Conservation (phyloP, 352 stramenopile genomes). For the Pythium rishiriense region DNA sequence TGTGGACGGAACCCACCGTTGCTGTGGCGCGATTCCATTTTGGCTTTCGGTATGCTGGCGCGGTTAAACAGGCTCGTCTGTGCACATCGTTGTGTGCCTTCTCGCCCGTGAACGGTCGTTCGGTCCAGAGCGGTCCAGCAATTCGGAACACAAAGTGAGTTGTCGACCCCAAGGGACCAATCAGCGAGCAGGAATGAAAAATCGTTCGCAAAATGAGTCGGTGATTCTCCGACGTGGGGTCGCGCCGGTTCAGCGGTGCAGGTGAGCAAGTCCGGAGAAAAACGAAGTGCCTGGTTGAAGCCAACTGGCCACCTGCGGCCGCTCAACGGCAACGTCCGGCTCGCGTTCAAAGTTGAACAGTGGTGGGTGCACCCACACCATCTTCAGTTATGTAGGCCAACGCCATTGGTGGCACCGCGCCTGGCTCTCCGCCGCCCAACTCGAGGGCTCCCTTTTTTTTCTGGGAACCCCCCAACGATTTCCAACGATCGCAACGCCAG, state of each 20-base stretch:
- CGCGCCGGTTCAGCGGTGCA: conserved; percentile 11
- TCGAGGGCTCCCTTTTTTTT: too few relatives aligned
- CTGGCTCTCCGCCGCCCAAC: background rate
- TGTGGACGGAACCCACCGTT: background rate
- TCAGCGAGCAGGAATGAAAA: conserved; percentile 7
- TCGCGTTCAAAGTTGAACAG: conserved; percentile 1
- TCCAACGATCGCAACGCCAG: conserved; percentile 4
- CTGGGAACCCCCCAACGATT: background rate
- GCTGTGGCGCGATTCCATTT: background rate
- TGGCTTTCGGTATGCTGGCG: background rate
- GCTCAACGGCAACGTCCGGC: conserved; percentile 6
- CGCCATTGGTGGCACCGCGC: background rate
- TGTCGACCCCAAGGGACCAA: conserved; percentile 2
- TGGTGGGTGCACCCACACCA: background rate
- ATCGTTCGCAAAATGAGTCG: conserved; percentile 3
- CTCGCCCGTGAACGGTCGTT: background rate
- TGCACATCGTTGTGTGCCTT: conserved; percentile 6
- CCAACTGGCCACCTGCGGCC: conserved; percentile 9
- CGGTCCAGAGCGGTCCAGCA: conserved; percentile 13
- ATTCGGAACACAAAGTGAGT: conserved; percentile 17
- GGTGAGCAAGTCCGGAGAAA: conserved; percentile 14
- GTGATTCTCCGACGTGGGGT: background rate
- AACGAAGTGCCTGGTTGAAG: conserved; percentile 20
- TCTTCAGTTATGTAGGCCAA: background rate
- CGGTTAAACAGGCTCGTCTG: conserved; percentile 14